These are phyloP conservation scores for Globisporangium takayamanum DNA, from an alignment of 352 stramenopile genomes.

Conservation along the genomic window DNA sequence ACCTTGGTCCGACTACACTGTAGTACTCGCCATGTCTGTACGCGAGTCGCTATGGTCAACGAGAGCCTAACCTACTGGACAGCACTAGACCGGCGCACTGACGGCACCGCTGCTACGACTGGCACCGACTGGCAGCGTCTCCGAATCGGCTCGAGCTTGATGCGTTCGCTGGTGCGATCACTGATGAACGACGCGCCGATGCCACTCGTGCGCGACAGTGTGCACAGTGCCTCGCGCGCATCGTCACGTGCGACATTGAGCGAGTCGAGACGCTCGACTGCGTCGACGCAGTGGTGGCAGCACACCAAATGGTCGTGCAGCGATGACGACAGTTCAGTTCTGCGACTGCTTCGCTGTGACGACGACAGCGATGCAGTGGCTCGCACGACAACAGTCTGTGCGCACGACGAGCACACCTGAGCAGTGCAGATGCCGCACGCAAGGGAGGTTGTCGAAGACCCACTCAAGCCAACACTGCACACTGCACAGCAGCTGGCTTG, in stretches of 20 bases:
- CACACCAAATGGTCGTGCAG: constrained; percentile 2
- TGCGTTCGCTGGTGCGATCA: constrained; percentile 3
- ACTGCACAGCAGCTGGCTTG: constrained; percentile 6
- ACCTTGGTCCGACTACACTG: too few relatives aligned
- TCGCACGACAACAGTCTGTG: constrained; percentile 3
- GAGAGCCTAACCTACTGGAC: too few relatives aligned
- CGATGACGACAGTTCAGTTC: neutral
- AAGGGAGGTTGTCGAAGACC: constrained; percentile 3
- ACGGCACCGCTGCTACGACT: too few relatives aligned
- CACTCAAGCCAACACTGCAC: constrained; percentile 6
- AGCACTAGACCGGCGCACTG: too few relatives aligned
- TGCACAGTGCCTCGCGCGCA: constrained; percentile 7
- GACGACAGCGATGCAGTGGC: neutral
- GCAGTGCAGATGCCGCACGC: constrained; percentile 9
- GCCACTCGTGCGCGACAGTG: constrained; percentile 1
- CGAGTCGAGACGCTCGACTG: constrained; percentile 9
- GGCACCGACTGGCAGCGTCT: constrained; percentile 13
- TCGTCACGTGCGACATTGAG: constrained; percentile 11
- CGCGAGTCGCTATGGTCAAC: too few relatives aligned
- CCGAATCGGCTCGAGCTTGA: constrained; percentile 19
- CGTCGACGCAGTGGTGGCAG: constrained; percentile 13
- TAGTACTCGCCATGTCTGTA: too few relatives aligned
- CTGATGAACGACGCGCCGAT: neutral
- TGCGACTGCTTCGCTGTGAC: neutral
- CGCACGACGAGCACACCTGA: constrained; percentile 5